These are phyloP conservation scores for Saraca asoca DNA, from an alignment of 331 rosid species.

Conservation along the genomic window DNA sequence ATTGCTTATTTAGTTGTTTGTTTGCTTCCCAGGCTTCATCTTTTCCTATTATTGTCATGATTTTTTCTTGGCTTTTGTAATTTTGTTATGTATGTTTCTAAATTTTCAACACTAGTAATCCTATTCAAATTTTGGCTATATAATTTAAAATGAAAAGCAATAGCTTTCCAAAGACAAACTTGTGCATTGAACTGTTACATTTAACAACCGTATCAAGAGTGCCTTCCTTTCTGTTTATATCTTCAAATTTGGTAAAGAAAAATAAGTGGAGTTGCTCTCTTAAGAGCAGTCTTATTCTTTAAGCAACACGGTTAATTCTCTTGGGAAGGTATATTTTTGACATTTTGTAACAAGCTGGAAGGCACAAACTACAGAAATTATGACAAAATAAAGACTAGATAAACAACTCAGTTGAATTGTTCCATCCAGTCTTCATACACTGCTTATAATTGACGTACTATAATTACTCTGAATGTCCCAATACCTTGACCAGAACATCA, in stretches of 20 bases:
- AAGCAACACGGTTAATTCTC: no score
- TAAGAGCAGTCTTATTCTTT: no score
- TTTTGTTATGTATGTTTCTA: conserved; percentile 13
- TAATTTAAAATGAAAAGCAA: conserved; percentile 20
- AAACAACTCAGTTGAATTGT: no score
- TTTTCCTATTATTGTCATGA: conserved; percentile 7
- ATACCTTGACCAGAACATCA: conserved; percentile 77
- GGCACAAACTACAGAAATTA: neutral
- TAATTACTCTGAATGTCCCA: conserved; percentile 58
- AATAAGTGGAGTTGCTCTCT: no score
- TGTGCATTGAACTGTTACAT: neutral
- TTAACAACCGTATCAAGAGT: neutral
- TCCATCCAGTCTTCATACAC: conserved; percentile 52
- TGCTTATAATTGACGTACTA: conserved; percentile 43
- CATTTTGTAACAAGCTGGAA: no score
- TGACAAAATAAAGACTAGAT: neutral
- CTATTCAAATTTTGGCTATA: conserved; percentile 25
- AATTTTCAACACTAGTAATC: neutral
- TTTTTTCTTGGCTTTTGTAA: neutral
- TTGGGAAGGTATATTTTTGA: no score
- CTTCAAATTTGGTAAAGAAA: no score
- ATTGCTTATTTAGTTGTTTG: conserved; percentile 24
- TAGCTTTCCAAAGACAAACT: neutral
- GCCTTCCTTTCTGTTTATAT: no score
- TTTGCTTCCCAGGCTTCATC: conserved; percentile 29